Percentiles rank a stretch among this genome's conserved stretches.
Evolutionary conservation across 306 rosid genomes (phyloP).

Genomic region (Casuarina cunninghamiana): DNA sequence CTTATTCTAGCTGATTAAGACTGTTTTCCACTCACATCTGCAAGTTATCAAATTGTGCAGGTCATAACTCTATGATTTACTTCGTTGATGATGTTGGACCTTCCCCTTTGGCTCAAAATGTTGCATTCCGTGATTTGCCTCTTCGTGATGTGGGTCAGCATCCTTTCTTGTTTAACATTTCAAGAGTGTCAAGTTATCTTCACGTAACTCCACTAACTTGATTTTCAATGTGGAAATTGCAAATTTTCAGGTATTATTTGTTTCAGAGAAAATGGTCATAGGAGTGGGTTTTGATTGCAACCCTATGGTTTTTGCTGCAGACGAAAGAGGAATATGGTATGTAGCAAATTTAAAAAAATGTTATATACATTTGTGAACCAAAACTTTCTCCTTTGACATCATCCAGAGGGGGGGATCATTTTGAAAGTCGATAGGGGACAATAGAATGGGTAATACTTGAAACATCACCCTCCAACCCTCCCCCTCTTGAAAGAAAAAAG

Average conservation of each 20-base stretch:
- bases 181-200: slow-evolving; percentile 23
- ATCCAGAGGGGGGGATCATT: neutral
- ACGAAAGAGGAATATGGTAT: slow-evolving; percentile 86
- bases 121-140: slow-evolving; percentile 88
- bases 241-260: slow-evolving; percentile 78
- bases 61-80: slow-evolving; percentile 92
- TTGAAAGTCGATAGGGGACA: neutral
- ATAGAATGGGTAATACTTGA: neutral
- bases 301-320: slow-evolving; percentile 89
- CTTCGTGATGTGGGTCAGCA: slow-evolving; percentile 99
- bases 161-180: slow-evolving; percentile 56
- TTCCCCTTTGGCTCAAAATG: slow-evolving; percentile 92
- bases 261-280: slow-evolving; percentile 79
- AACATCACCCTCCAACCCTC: neutral
- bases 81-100: slow-evolving; percentile 92
- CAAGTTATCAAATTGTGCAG: slow-evolving; percentile 51
- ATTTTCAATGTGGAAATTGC: slow-evolving; percentile 32
- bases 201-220: slow-evolving; percentile 31
- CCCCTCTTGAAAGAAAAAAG: neutral
- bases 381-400: neutral
- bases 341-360: slow-evolving; percentile 19
- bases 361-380: neutral
- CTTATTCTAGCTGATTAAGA: slow-evolving; percentile 15
- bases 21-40: slow-evolving; percentile 15
- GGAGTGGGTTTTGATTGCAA: slow-evolving; percentile 92